Percentiles rank a stretch among this genome's conserved stretches.
Evolutionary conservation across 352 stramenopile species (phyloP).

Genomic region (Thalassiosira livingstoniorum): DNA sequence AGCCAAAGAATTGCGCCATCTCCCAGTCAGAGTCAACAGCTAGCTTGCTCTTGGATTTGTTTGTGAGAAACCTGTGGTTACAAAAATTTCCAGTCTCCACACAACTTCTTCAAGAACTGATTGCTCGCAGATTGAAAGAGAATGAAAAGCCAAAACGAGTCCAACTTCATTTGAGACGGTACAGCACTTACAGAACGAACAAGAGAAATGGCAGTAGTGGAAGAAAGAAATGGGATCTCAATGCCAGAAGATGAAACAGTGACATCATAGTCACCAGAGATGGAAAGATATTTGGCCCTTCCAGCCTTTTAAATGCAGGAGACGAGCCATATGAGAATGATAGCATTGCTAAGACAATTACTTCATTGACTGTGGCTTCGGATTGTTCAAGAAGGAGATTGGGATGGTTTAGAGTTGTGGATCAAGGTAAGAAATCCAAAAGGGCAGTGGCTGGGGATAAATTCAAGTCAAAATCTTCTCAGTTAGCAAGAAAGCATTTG

Average conservation of each 20-base stretch:
- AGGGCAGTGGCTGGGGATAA: too few relatives aligned
- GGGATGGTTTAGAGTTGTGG: background rate
- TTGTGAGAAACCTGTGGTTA: too few relatives aligned
- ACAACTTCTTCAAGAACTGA: too few relatives aligned
- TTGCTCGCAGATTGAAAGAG: constrained; percentile 8
- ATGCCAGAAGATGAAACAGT: constrained; percentile 15
- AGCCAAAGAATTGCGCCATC: too few relatives aligned
- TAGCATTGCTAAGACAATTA: constrained; percentile 48
- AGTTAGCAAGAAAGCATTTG: constrained; percentile 1
- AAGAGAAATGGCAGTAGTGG: background rate
- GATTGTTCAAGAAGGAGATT: constrained; percentile 16
- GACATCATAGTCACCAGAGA: constrained; percentile 31
- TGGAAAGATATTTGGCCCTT: constrained; percentile 10
- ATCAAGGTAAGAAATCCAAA: constrained; percentile 8
- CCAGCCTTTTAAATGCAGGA: constrained; percentile 2
- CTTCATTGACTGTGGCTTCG: constrained; percentile 33
- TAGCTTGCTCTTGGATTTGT: too few relatives aligned
- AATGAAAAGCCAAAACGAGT: constrained; percentile 55
- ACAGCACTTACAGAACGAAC: constrained; percentile 45
- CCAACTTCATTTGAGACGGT: constrained; percentile 53
- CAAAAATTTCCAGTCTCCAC: too few relatives aligned
- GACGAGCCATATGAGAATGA: constrained; percentile 56
- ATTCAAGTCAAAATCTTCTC: too few relatives aligned
- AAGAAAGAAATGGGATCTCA: constrained; percentile 25
- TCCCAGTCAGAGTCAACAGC: too few relatives aligned